Conservation (phyloP, 352 stramenopile genomes). For the Phytophthora citrophthora region DNA sequence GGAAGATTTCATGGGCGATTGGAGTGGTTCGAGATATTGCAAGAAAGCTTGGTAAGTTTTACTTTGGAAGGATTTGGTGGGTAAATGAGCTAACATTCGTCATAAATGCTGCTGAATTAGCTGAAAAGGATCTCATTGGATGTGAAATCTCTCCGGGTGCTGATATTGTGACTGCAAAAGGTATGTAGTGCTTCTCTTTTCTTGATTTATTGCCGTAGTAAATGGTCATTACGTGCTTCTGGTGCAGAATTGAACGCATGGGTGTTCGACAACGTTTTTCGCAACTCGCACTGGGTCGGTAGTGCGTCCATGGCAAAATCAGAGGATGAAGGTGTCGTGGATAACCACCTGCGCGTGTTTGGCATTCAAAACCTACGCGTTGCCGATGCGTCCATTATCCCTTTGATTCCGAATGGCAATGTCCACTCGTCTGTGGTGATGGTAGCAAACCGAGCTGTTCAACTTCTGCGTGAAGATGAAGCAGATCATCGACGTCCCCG, state of each 20-base stretch:
- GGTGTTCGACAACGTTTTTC: slow-evolving; percentile 70
- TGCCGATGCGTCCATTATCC: slow-evolving; percentile 73
- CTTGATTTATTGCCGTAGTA: not conserved
- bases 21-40: slow-evolving; percentile 64
- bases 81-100: not conserved
- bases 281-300: slow-evolving; percentile 89
- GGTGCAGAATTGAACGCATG: slow-evolving; percentile 60
- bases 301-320: slow-evolving; percentile 72
- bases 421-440: slow-evolving; percentile 79
- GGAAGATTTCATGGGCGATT: slow-evolving; percentile 71
- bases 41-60: slow-evolving; percentile 46
- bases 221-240: slow-evolving; percentile 5
- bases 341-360: slow-evolving; percentile 66
- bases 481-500: slow-evolving; percentile 16
- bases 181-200: slow-evolving; percentile 21
- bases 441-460: slow-evolving; percentile 56
- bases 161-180: slow-evolving; percentile 33
- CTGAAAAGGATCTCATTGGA: slow-evolving; percentile 46
- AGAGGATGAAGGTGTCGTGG: slow-evolving; percentile 56
- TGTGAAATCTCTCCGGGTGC: slow-evolving; percentile 50
- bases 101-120: slow-evolving; percentile 23
- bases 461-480: slow-evolving; percentile 52
- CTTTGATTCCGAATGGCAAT: slow-evolving; percentile 75
- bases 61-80: not conserved
- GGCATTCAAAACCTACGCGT: slow-evolving; percentile 64